These are phyloP conservation scores for sunflower (Helianthus annuus) DNA, from an alignment of 129 eudicot species.

Conservation along the genomic window DNA sequence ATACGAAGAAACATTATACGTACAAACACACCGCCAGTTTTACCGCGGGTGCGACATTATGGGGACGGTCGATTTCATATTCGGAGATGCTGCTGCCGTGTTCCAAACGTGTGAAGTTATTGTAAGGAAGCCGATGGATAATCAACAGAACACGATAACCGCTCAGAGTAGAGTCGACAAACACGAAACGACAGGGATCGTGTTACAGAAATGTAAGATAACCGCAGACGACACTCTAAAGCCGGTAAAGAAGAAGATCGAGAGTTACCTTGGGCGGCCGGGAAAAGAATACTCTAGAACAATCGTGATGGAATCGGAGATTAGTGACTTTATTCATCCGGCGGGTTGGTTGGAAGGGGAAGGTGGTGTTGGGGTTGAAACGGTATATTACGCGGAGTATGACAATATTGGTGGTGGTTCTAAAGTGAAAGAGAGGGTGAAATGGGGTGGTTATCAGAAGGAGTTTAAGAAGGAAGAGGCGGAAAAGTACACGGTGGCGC, in stretches of 20 bases:
- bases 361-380: conserved; percentile 49
- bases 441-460: conserved; percentile 57
- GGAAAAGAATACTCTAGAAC: conserved; percentile 69
- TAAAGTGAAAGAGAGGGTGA: conserved; percentile 45
- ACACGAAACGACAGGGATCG: conserved; percentile 69
- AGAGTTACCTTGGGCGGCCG: conserved; percentile 75
- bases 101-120: conserved; percentile 63
- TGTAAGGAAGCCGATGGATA: conserved; percentile 61
- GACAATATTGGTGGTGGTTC: conserved; percentile 62
- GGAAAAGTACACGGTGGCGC: conserved; percentile 43
- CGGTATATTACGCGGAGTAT: conserved; percentile 61
- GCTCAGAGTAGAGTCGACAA: conserved; percentile 70
- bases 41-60: conserved; percentile 66
- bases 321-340: conserved; percentile 48
- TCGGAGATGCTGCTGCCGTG: conserved; percentile 74
- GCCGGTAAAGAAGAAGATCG: conserved; percentile 35
- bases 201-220: conserved; percentile 66
- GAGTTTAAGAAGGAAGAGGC: conserved; percentile 55
- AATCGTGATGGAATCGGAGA: conserved; percentile 63
- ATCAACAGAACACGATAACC: conserved; percentile 61
- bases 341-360: conserved; percentile 65
- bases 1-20: conserved; percentile 63
- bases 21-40: conserved; percentile 72
- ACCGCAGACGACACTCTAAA: conserved; percentile 38
- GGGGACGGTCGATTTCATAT: conserved; percentile 72